Base-by-base conservation (phyloP, 129 eudicot species). In the Flaveria linearis region DNA sequence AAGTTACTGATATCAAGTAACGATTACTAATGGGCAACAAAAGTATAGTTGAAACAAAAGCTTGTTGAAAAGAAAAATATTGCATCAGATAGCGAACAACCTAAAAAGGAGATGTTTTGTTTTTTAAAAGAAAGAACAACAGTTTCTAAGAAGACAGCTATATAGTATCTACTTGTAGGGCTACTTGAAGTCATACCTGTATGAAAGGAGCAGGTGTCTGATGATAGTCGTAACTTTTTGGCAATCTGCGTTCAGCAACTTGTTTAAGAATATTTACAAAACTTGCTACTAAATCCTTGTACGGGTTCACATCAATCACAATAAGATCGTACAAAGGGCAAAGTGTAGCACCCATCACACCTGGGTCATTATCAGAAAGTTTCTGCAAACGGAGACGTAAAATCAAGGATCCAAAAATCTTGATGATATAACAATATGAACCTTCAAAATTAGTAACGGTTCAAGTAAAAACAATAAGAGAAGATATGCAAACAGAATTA, bases 131-230 rank as follows among this genome's bases (percentile, higher is more conserved):
- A 36, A 36, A 36, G 41, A 36, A 36, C 5, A 36, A 36, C 41
- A 36, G 41, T 43, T 62, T 39, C 15, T 39, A 22, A 5, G 55
- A 12, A 41, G 22, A 50, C 23, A 20, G 20, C 39, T 16, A 5
- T 11, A 33, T 41, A 64, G 22, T 7, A 30, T 65, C 13, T 14
- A 36, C 5, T 22, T 39, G 45, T 9, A 43, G 58, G 26, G 22
- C 33, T 33, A 36, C 41, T 36, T 36, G 65, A 82, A 82, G 45
- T 9, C 65, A 68, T 81, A 88, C 99, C 97, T 95, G 99, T 82
- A 95, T 87, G 83, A 95, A 95, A 66, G 99, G 99, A 82, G 99
- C 99, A 63, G 99, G 99, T 86, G 90, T 95, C 86, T 95, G 99
- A 85, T 95, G 99, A 88, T 95, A 95, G 74, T 95, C 99, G 75